Base-by-base conservation (phyloP, 208 protist species). In the Leishmania lainsoni region DNA sequence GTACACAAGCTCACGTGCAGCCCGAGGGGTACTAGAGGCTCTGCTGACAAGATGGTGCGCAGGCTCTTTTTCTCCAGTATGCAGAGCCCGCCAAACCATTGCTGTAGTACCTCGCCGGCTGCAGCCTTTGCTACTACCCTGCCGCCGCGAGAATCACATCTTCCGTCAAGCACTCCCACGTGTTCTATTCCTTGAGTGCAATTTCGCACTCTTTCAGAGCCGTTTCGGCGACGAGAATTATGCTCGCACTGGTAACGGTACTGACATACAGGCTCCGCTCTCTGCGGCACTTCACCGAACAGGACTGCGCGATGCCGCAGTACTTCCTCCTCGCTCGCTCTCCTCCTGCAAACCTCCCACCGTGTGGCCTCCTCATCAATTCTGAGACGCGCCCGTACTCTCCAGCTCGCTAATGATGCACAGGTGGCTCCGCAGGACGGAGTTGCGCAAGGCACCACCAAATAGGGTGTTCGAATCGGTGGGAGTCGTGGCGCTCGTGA, bases 371-470 rank as follows among this genome's bases (percentile, higher is more conserved):
- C 20, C 49, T 72, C 76, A 48, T 79, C 76, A 0, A 35, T 16
- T 32, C 26, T 26, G 39, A 72, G 48, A 29, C 69, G 58, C 5
- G 8, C 12, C 0, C 76, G 76, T 61, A 85, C 17, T 58, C 51
- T 85, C 71, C 58, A 81, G 61, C n/a, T 63, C 76, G 4, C 5
- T 14, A 17, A 85, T 52, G 3, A 85, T 17, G 58, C 66, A 42
- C 56, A 81, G 26, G 39, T 81, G 81, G 16, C 48, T 54, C 32
- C 58, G 56, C 61, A 65, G 0, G 4, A 85, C 76, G 12, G 76
- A 78, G 22, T 35, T 32, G 48, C 65, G 80, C 35, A 80, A 35
- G 14, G 14, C 5, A 12, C 39, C 69, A 4, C 58, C 39, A 10
- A 79, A 45, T 42, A 56, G 49, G 14, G 12, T 14, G 5, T n/a